These are phyloP conservation scores for Phylloporus sp. DNA, from an alignment of 768 basidiomycete genomes.

Conservation along the genomic window DNA sequence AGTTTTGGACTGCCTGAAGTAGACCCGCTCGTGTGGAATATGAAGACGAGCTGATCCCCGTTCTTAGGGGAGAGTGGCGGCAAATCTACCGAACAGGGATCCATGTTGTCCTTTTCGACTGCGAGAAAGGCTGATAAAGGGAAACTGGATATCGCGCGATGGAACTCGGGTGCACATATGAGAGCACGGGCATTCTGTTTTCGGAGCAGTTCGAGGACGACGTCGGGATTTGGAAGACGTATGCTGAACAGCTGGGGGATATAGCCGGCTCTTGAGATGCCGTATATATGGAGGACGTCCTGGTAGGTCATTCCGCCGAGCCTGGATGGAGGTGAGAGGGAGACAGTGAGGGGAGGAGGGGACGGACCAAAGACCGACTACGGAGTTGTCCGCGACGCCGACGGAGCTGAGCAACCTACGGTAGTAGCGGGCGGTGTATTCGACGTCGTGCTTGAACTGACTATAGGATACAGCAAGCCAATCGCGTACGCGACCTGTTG, in stretches of 20 bases:
- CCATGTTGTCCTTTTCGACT: constrained; percentile 37
- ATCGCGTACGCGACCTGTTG: constrained; percentile 38
- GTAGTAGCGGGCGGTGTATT: constrained; percentile 63
- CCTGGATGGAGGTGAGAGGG: constrained; percentile 38
- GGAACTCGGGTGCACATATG: constrained; percentile 58
- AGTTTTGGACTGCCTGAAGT: constrained; percentile 83
- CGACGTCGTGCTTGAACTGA: constrained; percentile 62
- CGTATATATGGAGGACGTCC: constrained; percentile 71
- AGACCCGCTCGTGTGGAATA: constrained; percentile 79
- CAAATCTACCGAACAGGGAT: constrained; percentile 33
- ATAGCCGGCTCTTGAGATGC: constrained; percentile 70
- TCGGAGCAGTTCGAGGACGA: constrained; percentile 65
- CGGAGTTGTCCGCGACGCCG: constrained; percentile 48
- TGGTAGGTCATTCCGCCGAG: constrained; percentile 65
- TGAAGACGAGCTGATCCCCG: constrained; percentile 48
- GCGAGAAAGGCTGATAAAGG: constrained; percentile 48
- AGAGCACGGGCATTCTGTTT: constrained; percentile 59
- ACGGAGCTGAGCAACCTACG: constrained; percentile 41
- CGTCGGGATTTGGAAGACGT: constrained; percentile 65
- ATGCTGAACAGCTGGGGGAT: constrained; percentile 75
- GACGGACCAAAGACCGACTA: constrained; percentile 71
- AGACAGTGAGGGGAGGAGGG: background rate
- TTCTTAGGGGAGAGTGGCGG: constrained; percentile 37
- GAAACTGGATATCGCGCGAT: constrained; percentile 37
- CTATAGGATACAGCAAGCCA: constrained; percentile 63